Evolutionary conservation across 345 rosid genomes (phyloP), one percentile per base, ranked within the genome.

Genomic region (Stellera chamaejasme): DNA sequence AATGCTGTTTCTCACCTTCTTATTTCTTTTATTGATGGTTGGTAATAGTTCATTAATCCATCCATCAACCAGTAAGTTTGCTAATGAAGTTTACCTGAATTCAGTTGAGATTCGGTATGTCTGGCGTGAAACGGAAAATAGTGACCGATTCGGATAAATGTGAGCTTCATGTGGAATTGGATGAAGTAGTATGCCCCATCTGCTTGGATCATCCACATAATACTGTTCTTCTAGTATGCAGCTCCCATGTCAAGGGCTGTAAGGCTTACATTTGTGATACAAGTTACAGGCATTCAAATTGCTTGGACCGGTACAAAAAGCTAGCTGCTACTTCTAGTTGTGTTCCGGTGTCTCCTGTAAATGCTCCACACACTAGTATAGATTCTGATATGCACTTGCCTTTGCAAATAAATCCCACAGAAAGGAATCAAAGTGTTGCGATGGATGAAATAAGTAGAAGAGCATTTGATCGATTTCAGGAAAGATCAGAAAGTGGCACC

Each of bases 181-280:
- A 82, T 72, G 92, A 84, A 75, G 77, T 84, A 58, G 79, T 74
- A 49, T 88, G 96, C 67, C 81, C 96, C 66, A 87, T 88, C 70
- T 88, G 96, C 80, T 82, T 84, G 90, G 96, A 88, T 66, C 88
- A 84, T 68, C 93, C 96, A 55, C 96, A 88, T 74, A 88, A 84
- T 79, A 90, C 93, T 75, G 88, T 88, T 74, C 83, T 88, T 47
- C 81, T 88, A 58, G 75, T 69, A 51, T 84, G 96, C 80, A 77
- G 85, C 75, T 88, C 93, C 6, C 84, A 82, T 70, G 88, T 79
- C 57, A 88, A 84, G 79, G 96, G 96, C 55, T 88, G 96, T 73
- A 80, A 81, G 71, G 77, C 93, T 56, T 88, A 82, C 70, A 80
- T 88, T 66, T 88, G 96, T 60, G 93, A 84, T 64, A 82, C 93